Evolutionary conservation across 1,284 basidiomycete species (phyloP).

Genomic region (Tetrapyrgos nigripes): DNA sequence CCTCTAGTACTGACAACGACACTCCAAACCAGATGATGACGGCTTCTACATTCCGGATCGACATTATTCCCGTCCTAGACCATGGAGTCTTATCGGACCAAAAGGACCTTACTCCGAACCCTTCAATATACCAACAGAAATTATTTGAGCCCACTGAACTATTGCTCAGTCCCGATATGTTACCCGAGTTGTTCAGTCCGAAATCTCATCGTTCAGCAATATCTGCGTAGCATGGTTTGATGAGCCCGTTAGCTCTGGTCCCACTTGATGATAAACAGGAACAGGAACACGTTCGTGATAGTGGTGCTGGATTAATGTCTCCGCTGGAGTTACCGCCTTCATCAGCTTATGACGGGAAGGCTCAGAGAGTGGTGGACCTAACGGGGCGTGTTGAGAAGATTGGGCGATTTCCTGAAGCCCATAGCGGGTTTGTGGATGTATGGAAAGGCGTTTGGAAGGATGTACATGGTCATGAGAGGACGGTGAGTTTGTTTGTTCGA

Average conservation of each 20-base stretch:
- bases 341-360: slow-evolving; percentile 1
- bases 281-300: neutral
- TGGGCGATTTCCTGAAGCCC: slow-evolving; percentile 42
- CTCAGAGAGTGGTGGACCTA: slow-evolving; percentile 33
- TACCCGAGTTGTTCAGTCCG: slow-evolving; percentile 32
- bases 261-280: neutral
- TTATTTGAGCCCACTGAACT: slow-evolving; percentile 24
- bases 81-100: slow-evolving; percentile 45
- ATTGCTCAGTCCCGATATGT: slow-evolving; percentile 36
- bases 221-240: slow-evolving; percentile 1
- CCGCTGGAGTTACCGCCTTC: slow-evolving; percentile 18
- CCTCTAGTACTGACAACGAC: neutral
- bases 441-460: slow-evolving; percentile 45
- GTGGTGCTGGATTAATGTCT: slow-evolving; percentile 4
- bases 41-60: slow-evolving; percentile 17
- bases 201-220: neutral
- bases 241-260: slow-evolving; percentile 14
- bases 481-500: slow-evolving; percentile 11
- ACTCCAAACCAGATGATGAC: neutral
- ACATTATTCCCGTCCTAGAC: slow-evolving; percentile 34
- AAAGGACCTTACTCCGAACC: slow-evolving; percentile 43
- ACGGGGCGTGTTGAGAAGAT: slow-evolving; percentile 40
- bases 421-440: slow-evolving; percentile 53
- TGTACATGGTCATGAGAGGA: slow-evolving; percentile 21
- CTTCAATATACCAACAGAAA: slow-evolving; percentile 35